Conservation (phyloP, 345 rosid genomes). For the Arabis hirsuta region DNA sequence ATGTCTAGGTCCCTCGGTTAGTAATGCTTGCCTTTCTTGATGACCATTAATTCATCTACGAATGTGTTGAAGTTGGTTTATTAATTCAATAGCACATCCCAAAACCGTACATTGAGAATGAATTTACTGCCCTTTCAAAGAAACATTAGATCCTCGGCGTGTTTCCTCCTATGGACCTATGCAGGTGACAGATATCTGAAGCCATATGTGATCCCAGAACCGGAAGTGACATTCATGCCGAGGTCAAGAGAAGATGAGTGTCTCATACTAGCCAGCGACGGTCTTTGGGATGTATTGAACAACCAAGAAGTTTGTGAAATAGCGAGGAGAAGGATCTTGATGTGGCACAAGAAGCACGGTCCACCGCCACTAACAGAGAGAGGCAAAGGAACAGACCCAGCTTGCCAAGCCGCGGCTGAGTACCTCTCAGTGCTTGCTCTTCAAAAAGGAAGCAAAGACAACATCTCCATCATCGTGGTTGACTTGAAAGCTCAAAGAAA, state of each 20-base stretch:
- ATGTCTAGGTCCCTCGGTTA: conserved; percentile 97
- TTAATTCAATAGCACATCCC: conserved; percentile 7
- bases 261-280: conserved; percentile 88
- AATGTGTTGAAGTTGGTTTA: conserved; percentile 19
- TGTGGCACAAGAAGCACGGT: conserved; percentile 90
- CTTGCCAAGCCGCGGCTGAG: conserved; percentile 94
- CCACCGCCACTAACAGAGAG: conserved; percentile 47
- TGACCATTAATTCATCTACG: background rate
- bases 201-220: conserved; percentile 96
- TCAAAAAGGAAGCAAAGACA: conserved; percentile 92
- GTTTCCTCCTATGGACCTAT: conserved; percentile 23
- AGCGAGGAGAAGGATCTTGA: conserved; percentile 78
- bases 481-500: conserved; percentile 96
- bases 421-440: conserved; percentile 77
- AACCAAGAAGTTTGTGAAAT: conserved; percentile 93
- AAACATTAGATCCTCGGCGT: conserved; percentile 36
- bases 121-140: conserved; percentile 4
- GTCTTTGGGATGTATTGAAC: conserved; percentile 94
- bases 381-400: conserved; percentile 67
- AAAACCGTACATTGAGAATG: conserved; percentile 19
- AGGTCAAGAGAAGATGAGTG: conserved; percentile 92
- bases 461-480: conserved; percentile 75
- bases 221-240: conserved; percentile 83
- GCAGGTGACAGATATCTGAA: conserved; percentile 94
- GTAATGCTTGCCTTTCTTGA: conserved; percentile 18